A percentile compares a stretch with the other conserved stretches of the same genome.
These are phyloP conservation scores for Blastobotrys parvus DNA, from an alignment of 805 yeast genomes.

Conservation along the genomic window DNA sequence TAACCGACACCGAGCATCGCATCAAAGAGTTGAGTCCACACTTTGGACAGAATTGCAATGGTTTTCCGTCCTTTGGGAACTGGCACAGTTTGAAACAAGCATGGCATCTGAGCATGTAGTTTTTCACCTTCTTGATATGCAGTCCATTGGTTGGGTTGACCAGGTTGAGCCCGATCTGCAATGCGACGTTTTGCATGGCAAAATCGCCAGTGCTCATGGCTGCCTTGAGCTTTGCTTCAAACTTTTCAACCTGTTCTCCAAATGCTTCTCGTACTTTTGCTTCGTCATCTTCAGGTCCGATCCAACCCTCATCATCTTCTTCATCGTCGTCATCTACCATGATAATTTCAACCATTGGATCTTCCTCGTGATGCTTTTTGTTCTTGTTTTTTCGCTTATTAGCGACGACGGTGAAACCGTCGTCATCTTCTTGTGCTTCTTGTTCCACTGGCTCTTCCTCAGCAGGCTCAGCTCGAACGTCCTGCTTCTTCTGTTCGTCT, in stretches of 20 bases:
- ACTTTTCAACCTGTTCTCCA: slow-evolving; percentile 47
- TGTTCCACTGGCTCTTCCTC: not conserved
- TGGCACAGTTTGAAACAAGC: slow-evolving; percentile 87
- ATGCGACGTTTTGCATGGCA: slow-evolving; percentile 91
- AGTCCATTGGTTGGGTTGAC: slow-evolving; percentile 80
- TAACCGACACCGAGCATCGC: slow-evolving; percentile 84
- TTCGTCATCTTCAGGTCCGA: slow-evolving; percentile 74
- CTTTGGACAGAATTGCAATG: slow-evolving; percentile 79
- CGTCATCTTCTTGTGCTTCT: slow-evolving; percentile 4
- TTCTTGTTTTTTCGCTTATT: slow-evolving; percentile 5
- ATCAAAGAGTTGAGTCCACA: slow-evolving; percentile 92
- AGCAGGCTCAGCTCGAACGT: not conserved
- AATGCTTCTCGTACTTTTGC: slow-evolving; percentile 63
- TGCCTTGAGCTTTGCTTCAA: slow-evolving; percentile 43
- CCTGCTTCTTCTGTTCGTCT: not conserved
- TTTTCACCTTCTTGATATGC: slow-evolving; percentile 75
- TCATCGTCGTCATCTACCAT: slow-evolving; percentile 34
- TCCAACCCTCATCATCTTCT: slow-evolving; percentile 88
- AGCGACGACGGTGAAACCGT: slow-evolving; percentile 10
- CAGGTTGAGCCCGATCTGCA: slow-evolving; percentile 81
- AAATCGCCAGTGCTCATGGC: slow-evolving; percentile 95
- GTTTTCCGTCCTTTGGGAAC: slow-evolving; percentile 60
- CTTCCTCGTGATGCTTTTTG: not conserved
- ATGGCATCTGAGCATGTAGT: slow-evolving; percentile 93
- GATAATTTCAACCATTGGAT: slow-evolving; percentile 1